A percentile compares a stretch with the other conserved stretches of the same genome.
These are phyloP conservation scores for Podospora appendiculata DNA, from an alignment of 495 filamentous ascomycete species.

Conservation along the genomic window DNA sequence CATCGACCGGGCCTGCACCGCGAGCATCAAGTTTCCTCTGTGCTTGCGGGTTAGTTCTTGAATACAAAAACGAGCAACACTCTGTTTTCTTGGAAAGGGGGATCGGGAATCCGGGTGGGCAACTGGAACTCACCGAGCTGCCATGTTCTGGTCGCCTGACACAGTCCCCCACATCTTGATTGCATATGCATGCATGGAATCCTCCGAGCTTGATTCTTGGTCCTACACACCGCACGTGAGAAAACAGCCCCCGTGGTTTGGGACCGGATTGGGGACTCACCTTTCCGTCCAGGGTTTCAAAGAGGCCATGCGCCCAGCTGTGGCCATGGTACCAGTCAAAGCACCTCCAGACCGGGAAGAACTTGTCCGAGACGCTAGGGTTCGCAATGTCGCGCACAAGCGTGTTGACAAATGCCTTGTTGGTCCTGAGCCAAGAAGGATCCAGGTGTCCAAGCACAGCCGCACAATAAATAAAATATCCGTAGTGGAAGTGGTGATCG, in stretches of 20 bases:
- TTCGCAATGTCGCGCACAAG: conserved; percentile 76
- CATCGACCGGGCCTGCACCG: conserved; percentile 61
- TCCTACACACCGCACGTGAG: conserved; percentile 34
- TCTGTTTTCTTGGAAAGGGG: too few species aligned
- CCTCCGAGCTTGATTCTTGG: conserved; percentile 86
- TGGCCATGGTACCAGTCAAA: conserved; percentile 97
- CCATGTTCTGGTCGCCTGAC: conserved; percentile 68
- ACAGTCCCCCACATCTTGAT: conserved; percentile 90
- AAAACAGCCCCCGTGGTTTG: too few species aligned
- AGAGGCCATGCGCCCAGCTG: conserved; percentile 94
- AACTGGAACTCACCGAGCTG: conserved; percentile 48
- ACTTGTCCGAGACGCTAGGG: conserved; percentile 57
- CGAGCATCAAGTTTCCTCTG: conserved; percentile 73
- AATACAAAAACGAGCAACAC: too few species aligned
- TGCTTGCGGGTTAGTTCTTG: neutral
- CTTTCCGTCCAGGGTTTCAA: conserved; percentile 83
- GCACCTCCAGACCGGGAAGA: conserved; percentile 76
- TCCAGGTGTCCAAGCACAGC: conserved; percentile 80
- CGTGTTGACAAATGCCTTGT: conserved; percentile 74
- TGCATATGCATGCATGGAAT: conserved; percentile 79
- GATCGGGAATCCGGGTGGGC: too few species aligned
- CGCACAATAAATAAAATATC: conserved; percentile 86
- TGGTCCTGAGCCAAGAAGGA: conserved; percentile 60
- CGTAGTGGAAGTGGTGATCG: conserved; percentile 92
- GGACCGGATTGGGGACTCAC: too few species aligned